Base-by-base conservation (phyloP, 306 rosid species). In the Echinosophora koreensis region DNA sequence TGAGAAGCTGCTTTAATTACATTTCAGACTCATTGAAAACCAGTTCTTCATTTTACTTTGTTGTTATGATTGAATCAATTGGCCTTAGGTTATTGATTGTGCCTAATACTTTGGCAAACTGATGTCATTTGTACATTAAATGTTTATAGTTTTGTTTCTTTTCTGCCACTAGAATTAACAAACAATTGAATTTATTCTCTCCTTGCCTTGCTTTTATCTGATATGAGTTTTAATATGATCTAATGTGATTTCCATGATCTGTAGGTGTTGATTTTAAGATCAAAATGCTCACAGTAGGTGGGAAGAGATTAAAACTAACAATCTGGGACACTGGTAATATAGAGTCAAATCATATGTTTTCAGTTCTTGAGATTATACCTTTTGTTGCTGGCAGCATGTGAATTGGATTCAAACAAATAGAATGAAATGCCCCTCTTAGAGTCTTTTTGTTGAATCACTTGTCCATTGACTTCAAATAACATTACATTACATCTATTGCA, bases 231-330 rank as follows among this genome's bases (percentile, higher is more conserved):
- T 56, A 4, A 6, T 49, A 54, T 42, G 77, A 78, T 74, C 56
- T 73, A 49, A 64, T 54, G 49, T 11, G 1, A 22, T 69, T 68
- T 76, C 35, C 12, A 18, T 82, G 44, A 41, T 81, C 30, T 63
- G 67, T 58, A 95, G 99, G 99, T 68, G 97, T 95, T 88, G 99
- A 95, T 89, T 95, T 95, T 79, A 95, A 95, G 90, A 92, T 95
- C 90, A 95, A 92, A 87, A 84, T 71, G 55, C 93, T 95, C 49
- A 81, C 87, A 22, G 92, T 92, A 0, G 96, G 85, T 71, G 97
- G 96, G 78, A 90, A 95, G 90, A 92, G 87, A 84, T 83, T 95
- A 76, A 95, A 95, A 80, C 86, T 95, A 60, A 95, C 97, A n/a
- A 92, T 95, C 66, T 95, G 99, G 99, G 99, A 95, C 70, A 95